Evolutionary conservation across 1,284 basidiomycete genomes (phyloP).

Genomic region (Papiliotrema flavescens): DNA sequence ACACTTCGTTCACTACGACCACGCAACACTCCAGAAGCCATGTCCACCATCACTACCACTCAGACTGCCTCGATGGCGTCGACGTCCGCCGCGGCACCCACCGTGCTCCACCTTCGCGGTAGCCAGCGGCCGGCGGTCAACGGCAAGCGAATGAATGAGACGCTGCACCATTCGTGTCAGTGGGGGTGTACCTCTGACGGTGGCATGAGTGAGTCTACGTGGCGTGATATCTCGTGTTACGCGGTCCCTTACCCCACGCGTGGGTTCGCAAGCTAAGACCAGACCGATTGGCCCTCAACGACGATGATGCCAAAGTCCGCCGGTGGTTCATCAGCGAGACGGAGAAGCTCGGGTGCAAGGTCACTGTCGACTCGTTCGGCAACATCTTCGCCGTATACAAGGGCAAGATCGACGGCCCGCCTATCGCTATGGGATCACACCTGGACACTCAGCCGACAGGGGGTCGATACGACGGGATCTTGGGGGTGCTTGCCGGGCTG

Average conservation of each 20-base stretch:
- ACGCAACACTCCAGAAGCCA: too few relatives aligned
- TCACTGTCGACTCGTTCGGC: conserved; percentile 34
- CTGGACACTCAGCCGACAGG: conserved; percentile 37
- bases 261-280: background rate
- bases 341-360: conserved; percentile 31
- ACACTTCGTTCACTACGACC: too few relatives aligned
- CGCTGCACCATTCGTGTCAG: background rate
- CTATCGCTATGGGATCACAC: conserved; percentile 33
- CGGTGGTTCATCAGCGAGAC: conserved; percentile 35
- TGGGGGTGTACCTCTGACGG: conserved; percentile 5
- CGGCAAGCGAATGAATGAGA: background rate
- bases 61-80: too few relatives aligned
- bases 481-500: conserved; percentile 27
- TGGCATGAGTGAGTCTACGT: conserved; percentile 5
- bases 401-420: conserved; percentile 18
- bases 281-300: conserved; percentile 27
- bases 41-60: too few relatives aligned
- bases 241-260: too few relatives aligned
- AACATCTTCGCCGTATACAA: conserved; percentile 38
- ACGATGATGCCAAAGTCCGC: conserved; percentile 34
- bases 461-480: conserved; percentile 36
- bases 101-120: background rate
- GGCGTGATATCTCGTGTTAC: too few relatives aligned
- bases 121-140: background rate
- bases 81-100: too few relatives aligned